Evolutionary conservation across 192 early-diverging fungal species (phyloP), one percentile per base, ranked within the genome.

Genomic region (Podila epigama): DNA sequence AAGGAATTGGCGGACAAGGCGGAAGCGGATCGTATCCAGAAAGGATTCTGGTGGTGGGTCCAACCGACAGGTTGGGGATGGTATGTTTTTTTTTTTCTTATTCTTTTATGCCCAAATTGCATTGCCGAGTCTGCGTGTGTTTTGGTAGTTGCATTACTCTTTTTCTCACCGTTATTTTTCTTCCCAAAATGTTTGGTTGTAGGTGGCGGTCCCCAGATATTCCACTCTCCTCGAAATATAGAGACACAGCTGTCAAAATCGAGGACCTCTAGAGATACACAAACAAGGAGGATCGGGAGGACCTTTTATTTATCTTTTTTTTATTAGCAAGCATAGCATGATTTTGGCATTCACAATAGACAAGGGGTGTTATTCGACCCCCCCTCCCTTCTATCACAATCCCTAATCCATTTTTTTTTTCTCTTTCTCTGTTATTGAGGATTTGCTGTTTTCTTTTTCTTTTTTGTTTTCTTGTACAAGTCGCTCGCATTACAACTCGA

Each of bases 1-100:
- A 63, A 68, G 56, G 66, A 77, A 51, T 60, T 64, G 22, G 56
- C 36, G 1, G 66, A 57, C 0, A 31, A 5, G 18, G 56, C 50
- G 27, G 66, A 77, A 37, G 22, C 51, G 32, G 73, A 77, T 28
- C 42, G 60, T 15, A 68, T 77, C 36, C 25, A 51, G 27, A 68
- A 63, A 16, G 73, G 73, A 10, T 20, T 20, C 3, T 77, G 73
- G 73, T 77, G 73, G 73, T 77, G 73, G 73, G 44, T 68, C 29
- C 33, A 60, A 41, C 73, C 73, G 33, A 37, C 33, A 50, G 73
- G 73, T 5, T 77, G 73, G 73, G 73, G 73, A 68, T 77, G 73
- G 73, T 77, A 77, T 58, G 63, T 51, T 35, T 5, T 2, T 36
- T 16, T 27, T n/a, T 48, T 15, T 15, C 5, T 31, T 35, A 28